Percentiles rank a stretch among this genome's conserved stretches.
These are phyloP conservation scores for Aspergillus asperescens DNA, from an alignment of 495 filamentous ascomycete genomes.

Conservation along the genomic window DNA sequence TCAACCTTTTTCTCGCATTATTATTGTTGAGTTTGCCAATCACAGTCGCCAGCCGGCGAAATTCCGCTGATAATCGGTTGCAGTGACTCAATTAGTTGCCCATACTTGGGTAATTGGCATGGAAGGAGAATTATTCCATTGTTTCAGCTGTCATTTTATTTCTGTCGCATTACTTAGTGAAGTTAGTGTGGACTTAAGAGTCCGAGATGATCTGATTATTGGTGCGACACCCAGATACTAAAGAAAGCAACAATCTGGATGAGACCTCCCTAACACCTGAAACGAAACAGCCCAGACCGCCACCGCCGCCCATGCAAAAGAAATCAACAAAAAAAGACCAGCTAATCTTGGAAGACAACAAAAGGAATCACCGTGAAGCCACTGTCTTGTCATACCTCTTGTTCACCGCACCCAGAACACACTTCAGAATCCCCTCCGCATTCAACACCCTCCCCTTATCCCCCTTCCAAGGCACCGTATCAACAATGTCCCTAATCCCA, in stretches of 20 bases:
- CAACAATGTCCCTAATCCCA: slow-evolving; percentile 80
- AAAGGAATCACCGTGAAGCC: slow-evolving; percentile 16
- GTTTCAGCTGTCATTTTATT: background rate
- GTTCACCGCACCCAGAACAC: slow-evolving; percentile 61
- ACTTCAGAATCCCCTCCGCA: slow-evolving; percentile 74
- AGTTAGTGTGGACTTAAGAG: no score
- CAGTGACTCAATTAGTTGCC: background rate
- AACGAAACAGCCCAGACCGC: background rate
- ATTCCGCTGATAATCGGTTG: background rate
- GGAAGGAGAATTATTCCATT: background rate
- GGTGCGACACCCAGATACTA: no score
- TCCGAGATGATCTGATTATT: no score
- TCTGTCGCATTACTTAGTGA: no score
- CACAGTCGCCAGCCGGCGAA: background rate
- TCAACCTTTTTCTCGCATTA: slow-evolving; percentile 6
- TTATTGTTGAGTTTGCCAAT: background rate
- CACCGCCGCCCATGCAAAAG: background rate
- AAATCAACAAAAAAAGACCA: slow-evolving; percentile 8
- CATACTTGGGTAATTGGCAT: background rate
- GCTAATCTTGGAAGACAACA: background rate
- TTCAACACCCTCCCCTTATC: slow-evolving; percentile 40
- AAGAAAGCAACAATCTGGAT: background rate
- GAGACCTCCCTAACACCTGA: background rate
- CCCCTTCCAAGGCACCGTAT: slow-evolving; percentile 74
- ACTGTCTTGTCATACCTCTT: slow-evolving; percentile 28